These are phyloP conservation scores for Starmera caribaea DNA, from an alignment of 805 yeast species.

Conservation along the genomic window DNA sequence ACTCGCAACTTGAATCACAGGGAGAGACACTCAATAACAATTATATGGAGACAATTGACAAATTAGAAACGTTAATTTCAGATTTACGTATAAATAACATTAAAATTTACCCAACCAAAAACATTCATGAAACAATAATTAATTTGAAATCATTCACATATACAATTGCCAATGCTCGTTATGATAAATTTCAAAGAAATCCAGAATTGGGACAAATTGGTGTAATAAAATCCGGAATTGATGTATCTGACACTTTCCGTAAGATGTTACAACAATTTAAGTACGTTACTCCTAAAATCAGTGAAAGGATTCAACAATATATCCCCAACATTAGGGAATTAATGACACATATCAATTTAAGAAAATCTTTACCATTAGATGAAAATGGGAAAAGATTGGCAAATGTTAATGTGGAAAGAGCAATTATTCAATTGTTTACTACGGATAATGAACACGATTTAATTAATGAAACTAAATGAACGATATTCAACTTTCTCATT, in stretches of 20 bases:
- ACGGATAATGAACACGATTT: slow-evolving; percentile 40
- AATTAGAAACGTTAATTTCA: slow-evolving; percentile 31
- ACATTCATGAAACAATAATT: slow-evolving; percentile 32
- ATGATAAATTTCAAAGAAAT: slow-evolving; percentile 48
- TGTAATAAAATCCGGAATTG: slow-evolving; percentile 43
- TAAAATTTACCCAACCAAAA: slow-evolving; percentile 42
- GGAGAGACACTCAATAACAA: slow-evolving; percentile 2
- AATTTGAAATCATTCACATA: slow-evolving; percentile 52
- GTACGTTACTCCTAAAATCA: slow-evolving; percentile 42
- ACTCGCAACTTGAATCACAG: background rate
- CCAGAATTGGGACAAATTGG: slow-evolving; percentile 47
- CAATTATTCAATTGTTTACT: slow-evolving; percentile 37
- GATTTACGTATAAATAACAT: slow-evolving; percentile 38
- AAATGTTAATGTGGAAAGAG: slow-evolving; percentile 39
- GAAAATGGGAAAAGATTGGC: slow-evolving; percentile 34
- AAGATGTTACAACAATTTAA: slow-evolving; percentile 48
- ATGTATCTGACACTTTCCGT: slow-evolving; percentile 33
- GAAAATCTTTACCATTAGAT: slow-evolving; percentile 29
- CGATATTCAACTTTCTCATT: slow-evolving; percentile 28
- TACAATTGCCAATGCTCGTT: slow-evolving; percentile 40
- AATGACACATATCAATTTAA: slow-evolving; percentile 15
- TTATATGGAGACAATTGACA: slow-evolving; percentile 8
- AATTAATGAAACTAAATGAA: slow-evolving; percentile 31
- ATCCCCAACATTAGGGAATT: slow-evolving; percentile 29
- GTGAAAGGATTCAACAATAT: slow-evolving; percentile 32